Conservation (phyloP, 129 eudicot species). For the Escallonia rubra region DNA sequence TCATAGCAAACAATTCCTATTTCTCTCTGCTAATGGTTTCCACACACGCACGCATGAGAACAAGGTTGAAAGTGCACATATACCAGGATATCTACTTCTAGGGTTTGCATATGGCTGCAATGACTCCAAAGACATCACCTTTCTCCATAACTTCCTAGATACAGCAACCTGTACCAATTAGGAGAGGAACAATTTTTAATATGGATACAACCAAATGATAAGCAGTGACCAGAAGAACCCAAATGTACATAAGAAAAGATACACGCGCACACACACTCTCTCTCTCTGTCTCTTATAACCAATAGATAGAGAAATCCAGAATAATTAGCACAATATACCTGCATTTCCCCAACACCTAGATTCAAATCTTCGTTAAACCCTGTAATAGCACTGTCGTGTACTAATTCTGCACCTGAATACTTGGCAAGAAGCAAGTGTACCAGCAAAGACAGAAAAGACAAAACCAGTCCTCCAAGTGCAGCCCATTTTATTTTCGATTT, state of each 20-base stretch:
- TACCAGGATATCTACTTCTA: slow-evolving; percentile 77
- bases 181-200: not conserved
- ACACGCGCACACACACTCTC: slow-evolving; percentile 8
- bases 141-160: slow-evolving; percentile 74
- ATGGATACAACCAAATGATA: not conserved
- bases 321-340: slow-evolving; percentile 25
- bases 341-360: slow-evolving; percentile 29
- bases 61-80: slow-evolving; percentile 12
- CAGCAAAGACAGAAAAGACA: slow-evolving; percentile 68
- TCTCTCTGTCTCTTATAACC: no score
- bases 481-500: slow-evolving; percentile 87
- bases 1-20: no score
- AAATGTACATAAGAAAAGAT: not conserved
- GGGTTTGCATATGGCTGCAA: slow-evolving; percentile 88
- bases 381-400: slow-evolving; percentile 37
- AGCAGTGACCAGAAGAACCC: not conserved
- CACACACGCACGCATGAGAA: not conserved
- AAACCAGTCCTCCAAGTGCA: slow-evolving; percentile 68
- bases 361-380: slow-evolving; percentile 65
- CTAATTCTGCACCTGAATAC: slow-evolving; percentile 49
- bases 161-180: slow-evolving; percentile 45
- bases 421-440: slow-evolving; percentile 90
- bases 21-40: not conserved
- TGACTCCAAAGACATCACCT: slow-evolving; percentile 56
- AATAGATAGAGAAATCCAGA: not conserved